phyloP scores from a whole-genome alignment of 352 stramenopile species.

The Phytophthora podocarpi region DNA sequence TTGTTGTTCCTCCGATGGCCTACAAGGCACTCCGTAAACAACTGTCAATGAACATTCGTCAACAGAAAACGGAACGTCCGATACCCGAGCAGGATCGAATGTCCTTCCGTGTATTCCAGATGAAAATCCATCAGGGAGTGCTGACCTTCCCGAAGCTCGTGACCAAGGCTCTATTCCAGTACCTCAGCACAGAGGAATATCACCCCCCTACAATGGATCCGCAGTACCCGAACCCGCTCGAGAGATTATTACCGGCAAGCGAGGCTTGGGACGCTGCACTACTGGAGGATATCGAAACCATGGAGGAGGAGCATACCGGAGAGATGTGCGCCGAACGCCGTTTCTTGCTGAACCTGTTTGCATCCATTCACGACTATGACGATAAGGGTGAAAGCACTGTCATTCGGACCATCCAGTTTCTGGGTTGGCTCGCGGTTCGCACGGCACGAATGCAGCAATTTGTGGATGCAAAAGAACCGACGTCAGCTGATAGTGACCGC shows the following conservation, averaged over 20 bases:
- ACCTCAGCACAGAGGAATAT: conserved; percentile 75
- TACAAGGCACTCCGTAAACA: conserved; percentile 80
- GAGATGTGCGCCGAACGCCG: conserved; percentile 82
- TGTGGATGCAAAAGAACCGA: conserved; percentile 36
- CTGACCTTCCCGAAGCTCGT: conserved; percentile 73
- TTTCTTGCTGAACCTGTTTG: conserved; percentile 85
- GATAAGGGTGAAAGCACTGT: conserved; percentile 89
- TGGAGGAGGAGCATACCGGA: conserved; percentile 65
- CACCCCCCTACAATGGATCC: conserved; percentile 56
- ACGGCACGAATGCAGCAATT: conserved; percentile 69
- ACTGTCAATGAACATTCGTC: conserved; percentile 85
- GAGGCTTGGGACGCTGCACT: conserved; percentile 60
- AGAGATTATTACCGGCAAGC: conserved; percentile 51
- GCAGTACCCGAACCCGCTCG: conserved; percentile 56
- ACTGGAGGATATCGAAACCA: conserved; percentile 56
- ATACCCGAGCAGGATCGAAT: conserved; percentile 87
- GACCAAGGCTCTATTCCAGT: conserved; percentile 71
- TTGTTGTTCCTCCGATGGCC: conserved; percentile 71
- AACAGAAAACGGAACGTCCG: conserved; percentile 80
- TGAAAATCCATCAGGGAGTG: conserved; percentile 85
- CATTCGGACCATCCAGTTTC: conserved; percentile 83
- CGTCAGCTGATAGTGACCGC: conserved; percentile 20
- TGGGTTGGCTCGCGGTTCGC: conserved; percentile 78
- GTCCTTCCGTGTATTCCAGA: conserved; percentile 86
- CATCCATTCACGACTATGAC: conserved; percentile 85